Base-by-base conservation (phyloP, 345 rosid genomes). In the Cardamine occulta region DNA sequence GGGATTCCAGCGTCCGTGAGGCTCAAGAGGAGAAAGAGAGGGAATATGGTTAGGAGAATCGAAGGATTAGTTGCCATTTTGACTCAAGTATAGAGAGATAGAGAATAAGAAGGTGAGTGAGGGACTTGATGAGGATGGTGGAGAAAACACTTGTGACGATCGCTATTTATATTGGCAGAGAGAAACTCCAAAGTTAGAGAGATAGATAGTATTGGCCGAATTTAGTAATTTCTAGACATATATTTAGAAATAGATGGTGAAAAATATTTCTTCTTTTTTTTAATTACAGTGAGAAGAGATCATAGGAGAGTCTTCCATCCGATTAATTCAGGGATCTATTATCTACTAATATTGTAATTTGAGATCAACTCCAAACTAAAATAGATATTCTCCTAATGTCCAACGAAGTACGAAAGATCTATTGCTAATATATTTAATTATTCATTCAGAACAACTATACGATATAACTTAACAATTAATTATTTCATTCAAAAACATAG, bases 1-100 rank as follows among this genome's bases (percentile, higher is more conserved):
- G 89, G 88, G 65, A 86, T 78, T 70, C 84, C 87, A 0, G 92
- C 92, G n/a, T 88, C 72, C 32, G 58, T 80, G 17, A 69, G 45
- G 24, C 45, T 52, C 12, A 69, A 35, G 57, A 83, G 12, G 67
- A 83, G 51, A 2, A 88, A 76, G 68, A 77, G 68, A 65, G 68
- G 31, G 62, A 72, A 3, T 7, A 58, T 71, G 40, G 76, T 15
- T 49, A 77, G n/a, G 31, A 77, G 14, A 29, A 39, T 39, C 0
- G 62, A 56, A 48, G 55, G 21, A 18, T 11, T 72, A 1, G 9
- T 65, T 48, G 55, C 68, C 80, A 77, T 77, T 48, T 18, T 49
- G 21, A 53, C 28, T 37, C 32, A 49, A 26, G 7, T 26, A 26
- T 26, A 21, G 26, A 8, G 23, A 18, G 8, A 11, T 49, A n/a